These are phyloP conservation scores for Durotheca rogersii DNA, from an alignment of 495 filamentous ascomycete species.

Conservation along the genomic window DNA sequence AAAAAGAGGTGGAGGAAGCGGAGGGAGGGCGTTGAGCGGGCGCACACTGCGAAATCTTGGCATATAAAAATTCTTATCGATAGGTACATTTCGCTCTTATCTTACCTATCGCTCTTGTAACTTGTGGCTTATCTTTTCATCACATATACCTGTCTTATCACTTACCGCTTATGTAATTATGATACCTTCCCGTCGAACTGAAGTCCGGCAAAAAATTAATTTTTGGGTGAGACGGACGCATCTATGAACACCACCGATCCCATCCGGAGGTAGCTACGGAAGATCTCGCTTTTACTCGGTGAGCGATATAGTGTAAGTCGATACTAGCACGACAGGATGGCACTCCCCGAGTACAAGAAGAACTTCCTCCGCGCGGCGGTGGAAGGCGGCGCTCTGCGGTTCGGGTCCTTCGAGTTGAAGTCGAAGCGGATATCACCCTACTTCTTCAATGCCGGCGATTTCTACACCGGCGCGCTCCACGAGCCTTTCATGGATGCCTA, in stretches of 20 bases:
- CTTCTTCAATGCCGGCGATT: slow-evolving; percentile 94
- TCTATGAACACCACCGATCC: no score
- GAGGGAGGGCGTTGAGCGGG: slow-evolving; percentile 3
- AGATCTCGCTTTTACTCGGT: no score
- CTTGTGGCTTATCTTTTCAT: no score
- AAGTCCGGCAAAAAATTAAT: no score
- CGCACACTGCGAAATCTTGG: slow-evolving; percentile 33
- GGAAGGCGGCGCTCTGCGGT: slow-evolving; percentile 72
- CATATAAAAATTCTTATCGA: slow-evolving; percentile 25
- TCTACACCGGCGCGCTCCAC: slow-evolving; percentile 74
- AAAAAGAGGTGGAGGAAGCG: slow-evolving; percentile 22
- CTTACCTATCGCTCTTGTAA: no score
- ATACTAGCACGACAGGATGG: slow-evolving; percentile 42
- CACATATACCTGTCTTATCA: no score
- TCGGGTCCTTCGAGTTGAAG: slow-evolving; percentile 88
- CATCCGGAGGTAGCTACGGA: no score
- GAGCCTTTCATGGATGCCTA: slow-evolving; percentile 74
- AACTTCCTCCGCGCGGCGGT: slow-evolving; percentile 73
- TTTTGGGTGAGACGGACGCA: no score
- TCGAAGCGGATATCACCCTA: slow-evolving; percentile 93
- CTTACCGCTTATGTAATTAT: no score
- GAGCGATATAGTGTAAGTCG: neutral
- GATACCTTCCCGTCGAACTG: no score
- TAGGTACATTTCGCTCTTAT: no score
- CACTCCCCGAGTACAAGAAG: slow-evolving; percentile 55